Conservation (phyloP, 345 rosid species). For the Arabis alpina region DNA sequence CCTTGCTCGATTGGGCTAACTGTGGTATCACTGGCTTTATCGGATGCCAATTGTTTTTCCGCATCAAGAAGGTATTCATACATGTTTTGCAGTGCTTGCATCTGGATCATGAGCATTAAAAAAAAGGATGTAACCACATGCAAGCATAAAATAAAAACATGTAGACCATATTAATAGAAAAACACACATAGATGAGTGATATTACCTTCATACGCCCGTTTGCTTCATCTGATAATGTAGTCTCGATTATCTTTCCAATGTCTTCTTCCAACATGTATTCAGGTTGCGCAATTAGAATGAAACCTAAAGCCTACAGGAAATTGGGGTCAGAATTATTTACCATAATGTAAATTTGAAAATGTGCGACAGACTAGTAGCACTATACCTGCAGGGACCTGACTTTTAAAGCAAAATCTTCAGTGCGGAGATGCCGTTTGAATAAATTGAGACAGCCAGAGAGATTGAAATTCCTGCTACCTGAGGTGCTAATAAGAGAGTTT, state of each 20-base stretch:
- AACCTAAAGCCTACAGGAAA: conserved; percentile 87
- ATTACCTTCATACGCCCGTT: conserved; percentile 86
- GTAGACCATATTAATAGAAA: conserved; percentile 16
- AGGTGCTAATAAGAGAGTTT: conserved; percentile 62
- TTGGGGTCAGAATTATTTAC: conserved; percentile 36
- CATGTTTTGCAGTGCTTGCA: conserved; percentile 92
- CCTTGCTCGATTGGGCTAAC: conserved; percentile 53
- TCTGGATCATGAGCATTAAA: conserved; percentile 57
- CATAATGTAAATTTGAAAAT: conserved; percentile 23
- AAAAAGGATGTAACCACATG: conserved; percentile 25
- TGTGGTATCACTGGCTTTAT: conserved; percentile 51
- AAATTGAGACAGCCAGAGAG: conserved; percentile 63
- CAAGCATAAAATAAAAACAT: conserved; percentile 15
- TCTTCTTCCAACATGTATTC: conserved; percentile 97
- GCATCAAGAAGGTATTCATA: conserved; percentile 96
- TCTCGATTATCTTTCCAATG: conserved; percentile 80
- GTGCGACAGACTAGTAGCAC: conserved; percentile 5
- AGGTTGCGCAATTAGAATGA: conserved; percentile 88
- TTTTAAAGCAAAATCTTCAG: conserved; percentile 80
- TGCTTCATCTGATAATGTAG: conserved; percentile 69
- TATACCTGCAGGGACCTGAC: conserved; percentile 95
- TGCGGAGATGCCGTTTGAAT: conserved; percentile 76
- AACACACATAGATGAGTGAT: conserved; percentile 6
- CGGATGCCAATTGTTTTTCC: conserved; percentile 88
- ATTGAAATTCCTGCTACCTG: conserved; percentile 58